Evolutionary conservation across 345 rosid genomes (phyloP), one percentile per base, ranked within the genome.

Genomic region (Salix koriyanagi): DNA sequence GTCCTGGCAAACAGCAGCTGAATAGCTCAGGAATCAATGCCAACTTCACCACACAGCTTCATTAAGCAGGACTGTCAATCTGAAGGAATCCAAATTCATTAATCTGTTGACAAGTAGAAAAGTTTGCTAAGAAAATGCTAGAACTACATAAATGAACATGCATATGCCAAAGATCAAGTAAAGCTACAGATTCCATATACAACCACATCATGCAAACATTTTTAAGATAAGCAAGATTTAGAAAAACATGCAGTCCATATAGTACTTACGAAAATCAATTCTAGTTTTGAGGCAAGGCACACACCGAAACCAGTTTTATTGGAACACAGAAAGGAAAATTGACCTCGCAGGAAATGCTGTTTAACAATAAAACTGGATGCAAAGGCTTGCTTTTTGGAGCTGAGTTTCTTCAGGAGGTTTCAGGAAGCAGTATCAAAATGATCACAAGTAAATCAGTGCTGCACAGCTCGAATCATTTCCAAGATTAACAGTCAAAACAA

Each of bases 31-130:
- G 41, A 58, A 76, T 68, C 36, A 72, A 73, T 25, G 72, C 48
- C 72, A 73, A 46, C 37, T 60, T 44, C 62, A 41, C 44, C 30
- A 42, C 68, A 65, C 15, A 75, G 23, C 74, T 52, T 64, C 54
- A 25, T 34, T 36, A 26, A 13, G 71, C 46, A 54, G 69, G 66
- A 73, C 67, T 65, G 60, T 39, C 54, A 70, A 32, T 21, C 75
- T 74, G 70, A 73, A 68, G 72, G 41, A 69, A 41, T 54, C 65
- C 54, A 81, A 76, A 71, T 25, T 70, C 72, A 77, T 77, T 42
- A 78, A 65, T 64, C 72, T 62, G 79, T 58, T 67, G 46, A 52
- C 30, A 28, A 19, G 65, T 19, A 69, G 11, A 50, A 66, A 75
- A 19, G 1, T 39, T 74, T 18, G 60, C 46, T 26, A 65, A 71